Conservation (phyloP, 2,329 filamentous ascomycete genomes). For the Epichloe brachyelytri region DNA sequence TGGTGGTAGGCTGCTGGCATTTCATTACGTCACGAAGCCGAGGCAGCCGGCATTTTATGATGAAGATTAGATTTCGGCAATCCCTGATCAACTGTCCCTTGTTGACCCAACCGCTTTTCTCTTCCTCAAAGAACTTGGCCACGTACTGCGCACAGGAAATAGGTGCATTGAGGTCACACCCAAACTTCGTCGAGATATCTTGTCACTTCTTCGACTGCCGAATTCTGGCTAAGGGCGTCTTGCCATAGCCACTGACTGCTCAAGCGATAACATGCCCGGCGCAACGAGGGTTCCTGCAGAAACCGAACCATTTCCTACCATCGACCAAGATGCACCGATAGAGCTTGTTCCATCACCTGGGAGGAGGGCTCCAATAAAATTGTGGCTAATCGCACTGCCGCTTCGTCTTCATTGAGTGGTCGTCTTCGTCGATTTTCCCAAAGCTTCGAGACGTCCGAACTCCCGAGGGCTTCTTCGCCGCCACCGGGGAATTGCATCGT, state of each 20-base stretch:
- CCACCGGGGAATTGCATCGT: constrained; percentile 33
- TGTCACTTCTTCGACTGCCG: not conserved
- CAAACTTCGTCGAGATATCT: not conserved
- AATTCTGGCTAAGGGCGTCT: not conserved
- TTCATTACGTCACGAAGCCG: no score
- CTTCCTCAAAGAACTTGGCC: not conserved
- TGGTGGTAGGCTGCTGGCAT: no score
- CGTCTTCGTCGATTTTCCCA: constrained; percentile 20
- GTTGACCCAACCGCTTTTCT: not conserved
- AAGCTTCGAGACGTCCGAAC: constrained; percentile 31
- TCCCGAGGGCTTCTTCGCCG: constrained; percentile 34
- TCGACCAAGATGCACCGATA: constrained; percentile 8
- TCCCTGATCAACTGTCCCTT: not conserved
- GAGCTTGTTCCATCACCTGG: not conserved
- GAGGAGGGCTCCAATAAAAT: constrained; percentile 3
- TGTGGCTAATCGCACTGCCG: constrained; percentile 13
- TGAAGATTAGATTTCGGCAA: not conserved
- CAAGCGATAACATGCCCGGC: constrained; percentile 2
- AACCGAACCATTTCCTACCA: constrained; percentile 16
- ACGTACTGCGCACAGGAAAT: no score
- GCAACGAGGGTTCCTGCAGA: constrained; percentile 4
- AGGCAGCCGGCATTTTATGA: no score
- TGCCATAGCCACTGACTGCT: not conserved
- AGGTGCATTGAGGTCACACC: no score
- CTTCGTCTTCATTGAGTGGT: constrained; percentile 20